Base-by-base conservation (phyloP, 2,329 filamentous ascomycete species). In the Colletotrichum sp. region DNA sequence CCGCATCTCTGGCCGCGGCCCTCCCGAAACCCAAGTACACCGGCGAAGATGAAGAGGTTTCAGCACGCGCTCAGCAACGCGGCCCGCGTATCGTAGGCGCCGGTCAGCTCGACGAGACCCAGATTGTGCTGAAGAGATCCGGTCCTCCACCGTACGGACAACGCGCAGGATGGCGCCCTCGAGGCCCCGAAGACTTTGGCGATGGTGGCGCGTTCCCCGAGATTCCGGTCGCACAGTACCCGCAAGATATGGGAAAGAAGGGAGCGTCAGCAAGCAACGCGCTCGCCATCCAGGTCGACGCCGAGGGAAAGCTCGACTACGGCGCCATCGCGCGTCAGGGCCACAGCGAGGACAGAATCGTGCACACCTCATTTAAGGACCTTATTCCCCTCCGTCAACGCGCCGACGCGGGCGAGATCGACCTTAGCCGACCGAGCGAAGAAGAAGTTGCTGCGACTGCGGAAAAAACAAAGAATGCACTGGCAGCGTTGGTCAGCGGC, bases 131-230 rank as follows among this genome's bases (percentile, higher is more conserved):
- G 76, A 95, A 94, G 91, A 94, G 93, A 87, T 90, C 92, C 73
- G 96, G 96, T 21, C 96, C 96, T 75, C 97, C 97, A 12, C 90
- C 95, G 1, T 99, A 99, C 81, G 95, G 95, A 66, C 93, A 96
- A 83, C 94, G 97, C 81, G 86, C 92, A 83, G 95, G 95, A 91
- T 99, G 97, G 97, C 92, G 97, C 79, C 97, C 97, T 36, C 93
- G 96, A 81, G 90, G 90, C 55, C 92, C 94, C 78, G 96, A 98
- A 83, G 97, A 99, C 85, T 99, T 96, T 86, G 96, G 95, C 81
- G 96, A 99, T 88, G 97, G 97, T 78, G 97, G 97, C 81, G 96
- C 96, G 68, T 99, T 98, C 83, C 97, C 97, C 49, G 96, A 99
- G 86, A 93, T 98, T 32, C 93, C 95, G 16, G 93, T 99, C 68